These are phyloP conservation scores for Neurospora intermedia DNA, from an alignment of 495 filamentous ascomycete species.

Conservation along the genomic window DNA sequence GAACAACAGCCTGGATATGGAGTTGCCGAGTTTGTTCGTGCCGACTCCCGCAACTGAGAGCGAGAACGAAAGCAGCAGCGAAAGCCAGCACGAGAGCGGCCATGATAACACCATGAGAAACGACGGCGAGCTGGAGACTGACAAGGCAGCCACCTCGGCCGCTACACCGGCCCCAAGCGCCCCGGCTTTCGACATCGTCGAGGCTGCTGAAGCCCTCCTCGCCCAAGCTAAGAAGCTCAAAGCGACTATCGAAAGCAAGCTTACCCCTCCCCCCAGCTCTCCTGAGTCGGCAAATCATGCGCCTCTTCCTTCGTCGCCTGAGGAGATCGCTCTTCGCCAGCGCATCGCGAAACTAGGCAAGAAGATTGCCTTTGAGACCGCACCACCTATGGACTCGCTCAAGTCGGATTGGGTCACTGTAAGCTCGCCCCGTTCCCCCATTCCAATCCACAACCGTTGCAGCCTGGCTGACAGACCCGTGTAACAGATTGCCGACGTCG, in stretches of 20 bases:
- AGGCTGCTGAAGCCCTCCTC: slow-evolving; percentile 16
- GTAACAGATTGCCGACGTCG: slow-evolving; percentile 11
- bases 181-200: slow-evolving; percentile 12
- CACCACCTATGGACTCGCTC: slow-evolving; percentile 10
- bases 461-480: background rate
- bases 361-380: slow-evolving; percentile 13
- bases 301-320: background rate
- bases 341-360: slow-evolving; percentile 12
- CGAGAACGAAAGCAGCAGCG: background rate
- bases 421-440: background rate
- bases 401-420: slow-evolving; percentile 18
- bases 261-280: background rate
- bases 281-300: background rate
- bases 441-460: too few species aligned
- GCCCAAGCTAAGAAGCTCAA: slow-evolving; percentile 11
- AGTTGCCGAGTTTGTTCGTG: background rate
- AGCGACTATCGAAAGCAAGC: background rate
- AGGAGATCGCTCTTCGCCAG: slow-evolving; percentile 1
- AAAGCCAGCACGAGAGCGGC: background rate
- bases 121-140: background rate
- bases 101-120: background rate
- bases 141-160: background rate
- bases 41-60: background rate
- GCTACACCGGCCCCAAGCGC: background rate
- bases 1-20: background rate